These are phyloP conservation scores for Plasmodium vinckei DNA, from an alignment of 169 alveolate species.

Conservation along the genomic window DNA sequence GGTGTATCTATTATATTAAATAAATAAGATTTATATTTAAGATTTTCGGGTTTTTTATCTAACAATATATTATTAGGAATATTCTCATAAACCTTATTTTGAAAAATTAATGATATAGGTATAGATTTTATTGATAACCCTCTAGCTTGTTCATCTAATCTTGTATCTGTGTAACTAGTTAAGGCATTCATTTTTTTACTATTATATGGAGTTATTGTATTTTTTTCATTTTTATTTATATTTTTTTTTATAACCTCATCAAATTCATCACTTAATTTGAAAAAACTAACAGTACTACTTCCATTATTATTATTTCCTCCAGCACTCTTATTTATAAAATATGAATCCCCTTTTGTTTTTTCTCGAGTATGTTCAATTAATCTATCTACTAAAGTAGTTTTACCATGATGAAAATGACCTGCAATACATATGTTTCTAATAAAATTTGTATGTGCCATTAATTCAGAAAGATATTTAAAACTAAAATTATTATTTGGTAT, in stretches of 20 bases:
- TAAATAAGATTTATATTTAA: conserved; percentile 84
- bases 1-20: conserved; percentile 96
- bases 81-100: conserved; percentile 69
- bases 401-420: conserved; percentile 99
- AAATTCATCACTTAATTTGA: conserved; percentile 24
- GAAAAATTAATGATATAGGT: conserved; percentile 97
- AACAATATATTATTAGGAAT: conserved; percentile 81
- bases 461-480: conserved; percentile 93
- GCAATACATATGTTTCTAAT: conserved; percentile 96
- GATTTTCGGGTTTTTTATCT: conserved; percentile 49
- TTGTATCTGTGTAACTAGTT: conserved; percentile 94
- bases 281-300: conserved; percentile 63
- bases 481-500: conserved; percentile 93
- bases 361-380: conserved; percentile 95
- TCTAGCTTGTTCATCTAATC: conserved; percentile 98
- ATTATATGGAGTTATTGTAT: conserved; percentile 51
- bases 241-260: conserved; percentile 35
- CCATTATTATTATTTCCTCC: conserved; percentile 8
- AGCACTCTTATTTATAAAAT: conserved; percentile 59
- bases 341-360: conserved; percentile 78
- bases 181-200: conserved; percentile 62
- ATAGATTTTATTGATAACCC: conserved; percentile 96
- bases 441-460: conserved; percentile 94
- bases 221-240: background rate
- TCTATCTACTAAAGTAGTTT: conserved; percentile 97